Conservation (phyloP, 1,284 basidiomycete species). For the Microbotryomycetes sp. region DNA sequence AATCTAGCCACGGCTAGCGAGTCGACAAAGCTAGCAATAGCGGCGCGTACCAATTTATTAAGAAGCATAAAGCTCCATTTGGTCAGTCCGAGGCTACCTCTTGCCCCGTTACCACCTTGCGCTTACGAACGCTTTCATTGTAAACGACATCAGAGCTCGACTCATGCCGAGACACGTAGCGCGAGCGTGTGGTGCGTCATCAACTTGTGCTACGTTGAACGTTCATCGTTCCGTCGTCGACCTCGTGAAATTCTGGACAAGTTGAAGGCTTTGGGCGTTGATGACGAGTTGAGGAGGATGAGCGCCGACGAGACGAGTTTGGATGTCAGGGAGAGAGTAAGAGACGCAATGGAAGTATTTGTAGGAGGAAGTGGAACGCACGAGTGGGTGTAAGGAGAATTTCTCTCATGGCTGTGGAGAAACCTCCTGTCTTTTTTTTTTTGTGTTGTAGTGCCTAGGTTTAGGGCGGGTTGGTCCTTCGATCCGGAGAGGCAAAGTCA, state of each 20-base stretch:
- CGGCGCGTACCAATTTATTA: slow-evolving; percentile 18
- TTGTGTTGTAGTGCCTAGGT: no score
- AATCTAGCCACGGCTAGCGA: slow-evolving; percentile 32
- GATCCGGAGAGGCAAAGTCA: no score
- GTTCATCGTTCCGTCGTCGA: background rate
- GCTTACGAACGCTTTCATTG: background rate
- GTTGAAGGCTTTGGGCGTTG: slow-evolving; percentile 30
- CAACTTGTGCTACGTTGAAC: slow-evolving; percentile 28
- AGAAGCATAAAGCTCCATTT: slow-evolving; percentile 21
- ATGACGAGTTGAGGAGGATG: slow-evolving; percentile 24
- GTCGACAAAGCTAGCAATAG: slow-evolving; percentile 23
- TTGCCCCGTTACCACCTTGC: background rate
- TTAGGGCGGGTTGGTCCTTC: no score
- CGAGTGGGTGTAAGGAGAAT: background rate
- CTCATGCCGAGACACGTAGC: slow-evolving; percentile 16
- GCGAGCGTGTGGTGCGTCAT: slow-evolving; percentile 31
- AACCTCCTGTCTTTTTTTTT: no score
- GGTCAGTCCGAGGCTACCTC: slow-evolving; percentile 10
- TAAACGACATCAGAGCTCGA: slow-evolving; percentile 6
- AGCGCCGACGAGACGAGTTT: slow-evolving; percentile 24
- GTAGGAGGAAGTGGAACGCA: background rate
- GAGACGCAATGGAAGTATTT: slow-evolving; percentile 27
- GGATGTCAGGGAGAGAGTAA: slow-evolving; percentile 33
- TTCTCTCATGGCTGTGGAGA: no score
- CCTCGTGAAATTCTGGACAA: slow-evolving; percentile 22